Evolutionary conservation across 805 yeast species (phyloP).

Genomic region (Yarrowia phangngaensis): DNA sequence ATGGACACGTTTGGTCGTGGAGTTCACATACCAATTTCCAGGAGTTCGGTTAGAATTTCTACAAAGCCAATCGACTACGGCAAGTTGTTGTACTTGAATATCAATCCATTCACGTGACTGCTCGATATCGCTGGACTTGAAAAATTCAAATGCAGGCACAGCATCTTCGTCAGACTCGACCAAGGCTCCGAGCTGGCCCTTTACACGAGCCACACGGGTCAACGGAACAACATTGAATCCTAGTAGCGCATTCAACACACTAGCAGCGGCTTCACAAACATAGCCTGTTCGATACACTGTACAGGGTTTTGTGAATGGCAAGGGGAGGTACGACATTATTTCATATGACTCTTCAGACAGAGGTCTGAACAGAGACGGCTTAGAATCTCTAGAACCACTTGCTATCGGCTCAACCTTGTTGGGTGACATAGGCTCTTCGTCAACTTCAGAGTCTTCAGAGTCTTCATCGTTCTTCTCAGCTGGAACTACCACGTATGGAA

Average conservation of each 20-base stretch:
- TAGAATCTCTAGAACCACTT: background rate
- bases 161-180: background rate
- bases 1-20: background rate
- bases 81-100: constrained; percentile 13
- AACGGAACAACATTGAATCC: constrained; percentile 20
- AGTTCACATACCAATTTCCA: constrained; percentile 12
- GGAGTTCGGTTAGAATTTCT: constrained; percentile 19
- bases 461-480: background rate
- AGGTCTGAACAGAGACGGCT: background rate
- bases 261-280: constrained; percentile 11
- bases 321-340: constrained; percentile 4
- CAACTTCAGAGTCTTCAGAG: constrained; percentile 1
- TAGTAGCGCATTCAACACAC: constrained; percentile 12
- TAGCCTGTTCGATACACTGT: constrained; percentile 18
- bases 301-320: constrained; percentile 12
- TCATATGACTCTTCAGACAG: constrained; percentile 7
- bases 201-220: constrained; percentile 1
- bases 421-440: too few relatives aligned
- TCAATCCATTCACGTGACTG: background rate
- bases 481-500: constrained; percentile 2
- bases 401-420: too few relatives aligned
- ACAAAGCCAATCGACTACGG: constrained; percentile 14
- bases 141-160: constrained; percentile 11
- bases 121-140: background rate
- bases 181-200: constrained; percentile 9